Percentiles rank a stretch among this genome's conserved stretches.
Conservation (phyloP, 768 basidiomycete genomes). For the Panus rudis region DNA sequence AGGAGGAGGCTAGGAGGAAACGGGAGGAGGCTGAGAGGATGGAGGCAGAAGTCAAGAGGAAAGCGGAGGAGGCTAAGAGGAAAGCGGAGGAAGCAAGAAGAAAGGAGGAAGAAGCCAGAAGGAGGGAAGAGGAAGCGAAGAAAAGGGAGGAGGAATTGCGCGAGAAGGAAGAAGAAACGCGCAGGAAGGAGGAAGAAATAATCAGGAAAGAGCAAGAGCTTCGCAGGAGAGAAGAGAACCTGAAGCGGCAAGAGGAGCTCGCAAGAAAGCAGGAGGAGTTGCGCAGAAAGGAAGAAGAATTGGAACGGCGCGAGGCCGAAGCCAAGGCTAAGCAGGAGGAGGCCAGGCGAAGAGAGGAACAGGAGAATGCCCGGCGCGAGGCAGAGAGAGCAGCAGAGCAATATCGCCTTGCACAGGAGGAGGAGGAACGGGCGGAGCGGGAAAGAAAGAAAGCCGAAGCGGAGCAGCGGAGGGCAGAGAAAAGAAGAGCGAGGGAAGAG, state of each 20-base stretch:
- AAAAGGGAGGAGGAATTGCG: constrained; percentile 27
- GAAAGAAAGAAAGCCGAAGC: constrained; percentile 13
- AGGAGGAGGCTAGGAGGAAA: constrained; percentile 19
- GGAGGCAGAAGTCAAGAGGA: constrained; percentile 22
- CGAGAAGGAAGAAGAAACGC: constrained; percentile 19
- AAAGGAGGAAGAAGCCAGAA: constrained; percentile 26
- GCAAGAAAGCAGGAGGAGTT: constrained; percentile 10
- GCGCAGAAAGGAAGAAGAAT: constrained; percentile 9
- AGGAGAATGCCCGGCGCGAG: constrained; percentile 20
- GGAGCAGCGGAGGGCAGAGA: constrained; percentile 11
- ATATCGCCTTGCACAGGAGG: constrained; percentile 6
- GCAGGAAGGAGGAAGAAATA: constrained; percentile 24
- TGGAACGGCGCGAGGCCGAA: constrained; percentile 10
- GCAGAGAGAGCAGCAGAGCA: constrained; percentile 18
- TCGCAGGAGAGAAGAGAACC: constrained; percentile 19
- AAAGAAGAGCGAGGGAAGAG: constrained; percentile 16
- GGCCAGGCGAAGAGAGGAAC: constrained; percentile 19
- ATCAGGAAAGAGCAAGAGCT: constrained; percentile 31
- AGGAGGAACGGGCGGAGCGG: constrained; percentile 10
- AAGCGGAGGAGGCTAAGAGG: constrained; percentile 26
- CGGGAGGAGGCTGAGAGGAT: constrained; percentile 26
- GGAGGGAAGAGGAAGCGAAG: constrained; percentile 19
- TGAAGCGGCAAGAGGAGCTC: constrained; percentile 15
- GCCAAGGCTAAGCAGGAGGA: constrained; percentile 5
- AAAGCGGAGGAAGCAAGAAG: constrained; percentile 25